A percentile compares a stretch with the other conserved stretches of the same genome.
Conservation (phyloP, 371 early-diverging fungal genomes). For the Funneliformis caledonium region DNA sequence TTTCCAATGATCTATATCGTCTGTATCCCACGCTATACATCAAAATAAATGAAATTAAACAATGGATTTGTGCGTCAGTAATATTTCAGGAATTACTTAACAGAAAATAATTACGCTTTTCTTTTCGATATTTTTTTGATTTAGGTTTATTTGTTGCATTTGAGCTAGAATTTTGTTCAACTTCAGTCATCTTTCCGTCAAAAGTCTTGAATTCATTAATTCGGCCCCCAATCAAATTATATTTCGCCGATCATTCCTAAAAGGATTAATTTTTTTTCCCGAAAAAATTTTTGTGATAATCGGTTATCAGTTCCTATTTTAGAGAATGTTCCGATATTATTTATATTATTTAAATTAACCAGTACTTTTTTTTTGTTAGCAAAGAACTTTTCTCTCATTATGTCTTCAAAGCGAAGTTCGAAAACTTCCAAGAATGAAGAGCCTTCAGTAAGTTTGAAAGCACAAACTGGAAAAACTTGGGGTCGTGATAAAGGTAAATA, state of each 20-base stretch:
- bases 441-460: neutral
- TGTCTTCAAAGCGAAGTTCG: no score
- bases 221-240: no score
- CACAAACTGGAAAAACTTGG: slow-evolving; percentile 38
- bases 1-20: slow-evolving; percentile 95
- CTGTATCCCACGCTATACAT: slow-evolving; percentile 85
- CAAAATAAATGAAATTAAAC: slow-evolving; percentile 8
- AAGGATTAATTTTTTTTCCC: no score
- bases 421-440: neutral
- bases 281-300: no score
- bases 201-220: neutral
- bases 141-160: slow-evolving; percentile 15
- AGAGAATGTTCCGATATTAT: no score
- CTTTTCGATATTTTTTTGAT: slow-evolving; percentile 40
- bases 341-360: no score
- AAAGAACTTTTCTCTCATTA: no score
- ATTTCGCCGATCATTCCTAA: no score
- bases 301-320: no score
- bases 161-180: neutral
- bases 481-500: slow-evolving; percentile 38
- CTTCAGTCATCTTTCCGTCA: neutral
- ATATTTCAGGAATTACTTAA: neutral
- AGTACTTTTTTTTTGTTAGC: no score
- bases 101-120: slow-evolving; percentile 40
- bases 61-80: neutral